Evolutionary conservation across 2,329 filamentous ascomycete genomes (phyloP).

Genomic region (Fusarium sp.): DNA sequence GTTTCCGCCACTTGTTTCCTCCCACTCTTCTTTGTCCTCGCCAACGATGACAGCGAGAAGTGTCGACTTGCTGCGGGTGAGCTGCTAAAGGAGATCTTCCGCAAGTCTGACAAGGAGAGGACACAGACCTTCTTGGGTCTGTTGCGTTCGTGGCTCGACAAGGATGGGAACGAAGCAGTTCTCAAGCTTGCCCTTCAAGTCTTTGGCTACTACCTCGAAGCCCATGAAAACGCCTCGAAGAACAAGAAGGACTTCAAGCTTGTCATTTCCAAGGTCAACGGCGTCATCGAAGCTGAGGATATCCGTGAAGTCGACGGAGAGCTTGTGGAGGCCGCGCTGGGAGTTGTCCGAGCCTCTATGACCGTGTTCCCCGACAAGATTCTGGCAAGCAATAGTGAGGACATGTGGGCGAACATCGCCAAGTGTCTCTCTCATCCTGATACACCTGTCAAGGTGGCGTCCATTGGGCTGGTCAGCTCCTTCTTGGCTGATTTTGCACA

Average conservation of each 20-base stretch:
- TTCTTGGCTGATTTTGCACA: constrained; percentile 85
- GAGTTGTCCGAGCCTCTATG: constrained; percentile 75
- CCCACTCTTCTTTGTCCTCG: constrained; percentile 84
- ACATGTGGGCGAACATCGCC: constrained; percentile 79
- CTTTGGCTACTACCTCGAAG: constrained; percentile 86
- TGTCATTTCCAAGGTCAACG: constrained; percentile 66
- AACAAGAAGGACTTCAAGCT: constrained; percentile 76
- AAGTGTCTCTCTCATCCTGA: constrained; percentile 79
- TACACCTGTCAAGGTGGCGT: constrained; percentile 79
- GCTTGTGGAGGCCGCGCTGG: constrained; percentile 78
- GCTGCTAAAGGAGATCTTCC: constrained; percentile 84
- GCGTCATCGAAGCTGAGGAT: constrained; percentile 66
- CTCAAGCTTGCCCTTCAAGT: constrained; percentile 81
- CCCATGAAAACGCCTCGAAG: constrained; percentile 66
- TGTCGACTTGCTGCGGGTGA: constrained; percentile 86
- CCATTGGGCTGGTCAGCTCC: constrained; percentile 78
- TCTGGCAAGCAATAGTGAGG: constrained; percentile 68
- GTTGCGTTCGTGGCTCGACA: constrained; percentile 80
- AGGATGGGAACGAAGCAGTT: constrained; percentile 78
- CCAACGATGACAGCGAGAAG: constrained; percentile 88
- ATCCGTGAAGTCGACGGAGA: constrained; percentile 72
- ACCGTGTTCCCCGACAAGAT: constrained; percentile 73
- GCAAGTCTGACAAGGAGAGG: constrained; percentile 79
- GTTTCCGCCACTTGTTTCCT: constrained; percentile 85
- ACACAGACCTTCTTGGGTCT: constrained; percentile 77